phyloP scores from a whole-genome alignment of 2,329 filamentous ascomycete species.

The Lasiodiplodia gonubiensis region DNA sequence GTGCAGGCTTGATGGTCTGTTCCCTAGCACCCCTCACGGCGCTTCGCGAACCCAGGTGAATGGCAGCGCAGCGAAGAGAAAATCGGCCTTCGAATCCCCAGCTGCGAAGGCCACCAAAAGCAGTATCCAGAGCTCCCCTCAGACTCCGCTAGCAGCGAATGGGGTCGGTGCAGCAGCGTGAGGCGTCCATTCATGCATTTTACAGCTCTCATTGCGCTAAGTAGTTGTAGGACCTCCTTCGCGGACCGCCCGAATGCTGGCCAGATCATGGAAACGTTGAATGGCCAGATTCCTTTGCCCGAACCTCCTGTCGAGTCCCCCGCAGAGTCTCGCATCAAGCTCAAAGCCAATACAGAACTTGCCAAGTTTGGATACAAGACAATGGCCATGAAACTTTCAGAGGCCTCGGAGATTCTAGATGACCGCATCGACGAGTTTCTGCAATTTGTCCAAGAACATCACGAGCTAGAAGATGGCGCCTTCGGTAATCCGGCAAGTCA shows the following conservation, averaged over 20 bases:
- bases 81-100: slow-evolving; percentile 59
- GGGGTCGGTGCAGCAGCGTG: slow-evolving; percentile 48
- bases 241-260: slow-evolving; percentile 78
- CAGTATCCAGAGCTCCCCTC: slow-evolving; percentile 58
- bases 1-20: slow-evolving; percentile 54
- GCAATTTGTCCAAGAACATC: slow-evolving; percentile 72
- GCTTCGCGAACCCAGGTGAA: slow-evolving; percentile 38
- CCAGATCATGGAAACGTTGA: slow-evolving; percentile 82
- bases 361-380: slow-evolving; percentile 92
- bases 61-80: slow-evolving; percentile 59
- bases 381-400: slow-evolving; percentile 91
- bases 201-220: slow-evolving; percentile 15
- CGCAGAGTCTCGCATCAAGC: slow-evolving; percentile 77
- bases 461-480: slow-evolving; percentile 75
- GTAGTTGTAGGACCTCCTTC: slow-evolving; percentile 65
- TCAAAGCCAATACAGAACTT: slow-evolving; percentile 84
- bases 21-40: slow-evolving; percentile 51
- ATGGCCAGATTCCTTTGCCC: slow-evolving; percentile 70
- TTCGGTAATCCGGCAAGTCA: slow-evolving; percentile 89
- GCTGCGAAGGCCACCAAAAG: slow-evolving; percentile 52
- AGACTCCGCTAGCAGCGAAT: slow-evolving; percentile 47
- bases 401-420: slow-evolving; percentile 90
- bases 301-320: slow-evolving; percentile 75
- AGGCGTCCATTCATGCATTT: slow-evolving; percentile 31
- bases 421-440: slow-evolving; percentile 93